A percentile compares a stretch with the other conserved stretches of the same genome.
Conservation (phyloP, 306 rosid species). For the Castanea mollissima region DNA sequence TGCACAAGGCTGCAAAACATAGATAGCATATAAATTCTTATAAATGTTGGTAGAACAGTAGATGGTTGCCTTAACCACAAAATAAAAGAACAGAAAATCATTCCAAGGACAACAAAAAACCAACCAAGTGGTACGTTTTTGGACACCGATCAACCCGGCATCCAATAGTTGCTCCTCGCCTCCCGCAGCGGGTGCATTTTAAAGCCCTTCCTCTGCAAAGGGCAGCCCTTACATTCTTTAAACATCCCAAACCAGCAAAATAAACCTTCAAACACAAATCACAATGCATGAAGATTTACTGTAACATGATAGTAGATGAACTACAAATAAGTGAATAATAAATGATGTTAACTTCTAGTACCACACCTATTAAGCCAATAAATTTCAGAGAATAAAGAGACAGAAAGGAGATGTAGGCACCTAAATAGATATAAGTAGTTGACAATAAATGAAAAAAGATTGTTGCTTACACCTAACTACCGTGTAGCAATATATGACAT, state of each 20-base stretch:
- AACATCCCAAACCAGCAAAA: slow-evolving; percentile 97
- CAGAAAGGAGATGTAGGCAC: not conserved
- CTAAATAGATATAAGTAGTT: not conserved
- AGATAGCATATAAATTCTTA: slow-evolving; percentile 18
- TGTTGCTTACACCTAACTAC: slow-evolving; percentile 25
- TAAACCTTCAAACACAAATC: slow-evolving; percentile 73
- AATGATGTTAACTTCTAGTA: not conserved
- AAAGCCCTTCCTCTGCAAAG: slow-evolving; percentile 93
- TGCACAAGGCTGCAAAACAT: slow-evolving; percentile 87
- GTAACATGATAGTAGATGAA: slow-evolving; percentile 2
- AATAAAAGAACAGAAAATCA: slow-evolving; percentile 11
- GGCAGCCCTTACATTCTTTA: slow-evolving; percentile 94
- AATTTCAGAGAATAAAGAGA: not conserved
- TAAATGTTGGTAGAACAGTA: slow-evolving; percentile 6
- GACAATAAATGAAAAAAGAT: not conserved
- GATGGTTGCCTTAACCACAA: slow-evolving; percentile 5
- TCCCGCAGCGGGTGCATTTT: slow-evolving; percentile 93
- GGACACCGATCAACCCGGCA: slow-evolving; percentile 99
- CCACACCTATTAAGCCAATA: not conserved
- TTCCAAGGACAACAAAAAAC: slow-evolving; percentile 27
- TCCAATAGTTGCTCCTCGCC: slow-evolving; percentile 97
- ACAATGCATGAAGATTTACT: slow-evolving; percentile 5
- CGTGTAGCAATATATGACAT: slow-evolving; percentile 17
- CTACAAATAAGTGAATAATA: not conserved
- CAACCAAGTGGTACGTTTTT: slow-evolving; percentile 94